phyloP scores from a whole-genome alignment of 2,329 filamentous ascomycete genomes.

The Aureobasidium namibiae region DNA sequence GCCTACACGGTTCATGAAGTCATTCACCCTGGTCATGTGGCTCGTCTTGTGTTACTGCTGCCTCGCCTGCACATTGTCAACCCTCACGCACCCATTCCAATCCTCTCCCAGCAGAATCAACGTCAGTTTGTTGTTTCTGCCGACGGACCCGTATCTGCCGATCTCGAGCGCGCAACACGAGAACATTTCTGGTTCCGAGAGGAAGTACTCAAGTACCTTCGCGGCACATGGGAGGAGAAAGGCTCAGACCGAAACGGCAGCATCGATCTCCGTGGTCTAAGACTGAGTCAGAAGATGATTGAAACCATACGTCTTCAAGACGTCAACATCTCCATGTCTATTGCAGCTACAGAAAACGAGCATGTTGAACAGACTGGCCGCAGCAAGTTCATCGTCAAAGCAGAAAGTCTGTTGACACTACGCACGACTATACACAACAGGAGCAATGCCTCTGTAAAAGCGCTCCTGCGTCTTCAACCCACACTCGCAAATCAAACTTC shows the following conservation, averaged over 20 bases:
- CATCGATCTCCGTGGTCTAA: conserved; percentile 69
- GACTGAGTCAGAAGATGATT: conserved; percentile 69
- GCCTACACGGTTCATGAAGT: conserved; percentile 34
- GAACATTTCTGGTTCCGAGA: conserved; percentile 92
- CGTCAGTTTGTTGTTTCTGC: conserved; percentile 88
- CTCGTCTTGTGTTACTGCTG: conserved; percentile 66
- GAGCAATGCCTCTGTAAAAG: conserved; percentile 57
- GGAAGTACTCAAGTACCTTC: conserved; percentile 62
- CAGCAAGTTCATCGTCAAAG: conserved; percentile 39
- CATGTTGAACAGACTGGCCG: conserved; percentile 33
- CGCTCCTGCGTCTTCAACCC: conserved; percentile 69
- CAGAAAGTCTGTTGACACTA: conserved; percentile 61
- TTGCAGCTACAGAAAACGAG: conserved; percentile 13
- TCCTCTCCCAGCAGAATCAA: conserved; percentile 70
- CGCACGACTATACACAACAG: conserved; percentile 68
- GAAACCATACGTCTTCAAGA: conserved; percentile 77
- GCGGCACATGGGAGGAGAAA: conserved; percentile 61
- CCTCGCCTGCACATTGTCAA: conserved; percentile 69
- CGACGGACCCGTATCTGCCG: conserved; percentile 62
- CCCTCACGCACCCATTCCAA: conserved; percentile 68
- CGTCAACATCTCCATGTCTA: conserved; percentile 19
- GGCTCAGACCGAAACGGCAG: conserved; percentile 53
- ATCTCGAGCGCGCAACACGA: conserved; percentile 66
- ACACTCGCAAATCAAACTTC: conserved; percentile 61
- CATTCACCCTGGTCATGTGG: conserved; percentile 54